These are phyloP conservation scores for Pestalotiopsis sp. DNA, from an alignment of 2,329 filamentous ascomycete species.

Conservation along the genomic window DNA sequence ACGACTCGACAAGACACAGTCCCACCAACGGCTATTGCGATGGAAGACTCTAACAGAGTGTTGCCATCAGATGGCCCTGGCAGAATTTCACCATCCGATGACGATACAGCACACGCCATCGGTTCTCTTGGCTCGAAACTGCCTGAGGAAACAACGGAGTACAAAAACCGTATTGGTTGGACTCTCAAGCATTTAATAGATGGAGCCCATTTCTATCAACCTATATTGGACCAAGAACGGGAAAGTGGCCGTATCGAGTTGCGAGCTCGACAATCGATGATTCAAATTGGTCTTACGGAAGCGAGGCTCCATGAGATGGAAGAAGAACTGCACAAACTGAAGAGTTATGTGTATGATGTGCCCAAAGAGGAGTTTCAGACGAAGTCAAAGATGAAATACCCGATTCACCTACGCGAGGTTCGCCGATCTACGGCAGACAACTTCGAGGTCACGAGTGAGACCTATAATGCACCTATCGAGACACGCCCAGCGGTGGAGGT, in stretches of 20 bases:
- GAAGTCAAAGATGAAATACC: neutral
- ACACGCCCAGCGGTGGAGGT: neutral
- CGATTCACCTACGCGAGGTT: neutral
- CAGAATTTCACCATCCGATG: too few species aligned
- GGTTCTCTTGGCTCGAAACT: too few species aligned
- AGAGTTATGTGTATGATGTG: neutral
- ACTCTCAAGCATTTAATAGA: too few species aligned
- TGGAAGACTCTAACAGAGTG: too few species aligned
- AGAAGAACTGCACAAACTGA: neutral
- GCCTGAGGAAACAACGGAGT: too few species aligned
- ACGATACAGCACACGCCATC: too few species aligned
- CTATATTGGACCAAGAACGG: neutral
- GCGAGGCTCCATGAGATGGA: neutral
- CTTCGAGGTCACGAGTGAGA: neutral
- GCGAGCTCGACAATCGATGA: neutral
- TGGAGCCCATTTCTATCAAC: too few species aligned
- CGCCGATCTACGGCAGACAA: neutral
- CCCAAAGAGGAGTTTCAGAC: neutral
- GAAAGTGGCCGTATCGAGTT: neutral
- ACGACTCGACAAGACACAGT: too few species aligned
- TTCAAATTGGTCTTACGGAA: neutral
- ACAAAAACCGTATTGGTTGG: too few species aligned
- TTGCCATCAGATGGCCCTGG: too few species aligned
- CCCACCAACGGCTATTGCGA: too few species aligned
- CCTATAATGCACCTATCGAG: neutral